These are phyloP conservation scores for Cylindrotheca closterium DNA, from an alignment of 108 stramenopile species.

Conservation along the genomic window DNA sequence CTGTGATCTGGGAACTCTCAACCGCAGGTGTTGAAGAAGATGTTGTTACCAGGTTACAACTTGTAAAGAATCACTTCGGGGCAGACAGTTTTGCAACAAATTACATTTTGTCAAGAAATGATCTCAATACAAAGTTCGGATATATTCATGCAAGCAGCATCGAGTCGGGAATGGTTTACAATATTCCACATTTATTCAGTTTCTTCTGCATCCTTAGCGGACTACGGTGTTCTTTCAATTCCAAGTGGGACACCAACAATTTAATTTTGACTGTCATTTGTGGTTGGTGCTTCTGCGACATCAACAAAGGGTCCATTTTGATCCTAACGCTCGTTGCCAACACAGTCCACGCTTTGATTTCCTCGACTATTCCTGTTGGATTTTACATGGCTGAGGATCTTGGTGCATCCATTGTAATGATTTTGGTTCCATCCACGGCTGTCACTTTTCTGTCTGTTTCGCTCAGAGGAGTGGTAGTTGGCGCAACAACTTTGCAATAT, in stretches of 20 bases:
- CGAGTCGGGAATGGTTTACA: constrained; percentile 37
- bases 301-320: background rate
- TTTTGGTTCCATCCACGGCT: too few relatives aligned
- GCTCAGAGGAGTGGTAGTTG: too few relatives aligned
- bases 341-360: constrained; percentile 2
- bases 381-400: background rate
- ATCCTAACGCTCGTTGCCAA: constrained; percentile 28
- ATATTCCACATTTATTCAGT: constrained; percentile 17
- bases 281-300: constrained; percentile 8
- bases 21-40: background rate
- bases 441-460: too few relatives aligned
- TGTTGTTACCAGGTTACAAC: background rate
- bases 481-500: too few relatives aligned
- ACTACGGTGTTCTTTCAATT: constrained; percentile 1
- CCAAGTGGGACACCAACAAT: too few relatives aligned
- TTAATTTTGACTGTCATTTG: background rate
- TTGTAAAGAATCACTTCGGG: background rate
- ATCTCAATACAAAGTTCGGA: background rate
- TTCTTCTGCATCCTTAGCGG: constrained; percentile 18
- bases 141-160: constrained; percentile 1
- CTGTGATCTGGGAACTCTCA: constrained; percentile 45
- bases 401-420: too few relatives aligned
- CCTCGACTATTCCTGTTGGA: background rate
- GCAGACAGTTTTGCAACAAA: background rate
- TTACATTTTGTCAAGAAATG: background rate